Evolutionary conservation across 2,329 filamentous ascomycete genomes (phyloP), one percentile per base, ranked within the genome.

Genomic region (Hymenoscyphus infarciens): DNA sequence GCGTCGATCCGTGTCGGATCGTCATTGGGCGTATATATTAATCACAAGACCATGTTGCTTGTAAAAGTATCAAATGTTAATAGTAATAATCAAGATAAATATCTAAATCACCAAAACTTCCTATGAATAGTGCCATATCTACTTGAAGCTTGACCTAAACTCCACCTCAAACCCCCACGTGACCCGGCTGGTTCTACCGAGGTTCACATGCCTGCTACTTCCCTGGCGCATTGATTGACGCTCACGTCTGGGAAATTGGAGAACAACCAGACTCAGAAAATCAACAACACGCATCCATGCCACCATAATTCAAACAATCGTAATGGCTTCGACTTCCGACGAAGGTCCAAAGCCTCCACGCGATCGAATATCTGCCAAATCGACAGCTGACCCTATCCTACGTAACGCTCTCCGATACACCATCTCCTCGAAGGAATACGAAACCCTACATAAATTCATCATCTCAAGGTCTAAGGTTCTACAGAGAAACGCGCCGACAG

Each of bases 321-420:
- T 22, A 59, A 70, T 70, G 68, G 67, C 68, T 53, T 65, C 68
- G 15, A 45, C 61, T 58, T 63, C 62, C 16, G 57, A 53, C 22
- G 65, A 66, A 63, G 62, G 56, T 29, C 61, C 65, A 5, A 67
- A 63, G 49, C 57, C 63, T 42, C 60, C 66, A 19, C 64, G 63
- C 52, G 62, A 68, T 52, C 66, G 67, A 22, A 45, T 71, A 53
- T 71, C 72, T 2, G 71, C 72, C 10, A 72, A 71, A 63, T 69
- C 68, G 38, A 74, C 76, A 42, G 74, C 77, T 63, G 89, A 94
- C 68, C 89, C 90, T 5, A 82, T 96, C 66, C 82, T 96, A 62
- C 90, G 91, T 76, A 96, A 95, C 75, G 88, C 91, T 53, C 82
- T 97, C 63, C 88, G 92, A 68, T 93, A 97, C 77, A 95, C 90